Base-by-base conservation (phyloP, 228 moss, liverwort and hornwort genomes). In the Sphagnum magellanicum region DNA sequence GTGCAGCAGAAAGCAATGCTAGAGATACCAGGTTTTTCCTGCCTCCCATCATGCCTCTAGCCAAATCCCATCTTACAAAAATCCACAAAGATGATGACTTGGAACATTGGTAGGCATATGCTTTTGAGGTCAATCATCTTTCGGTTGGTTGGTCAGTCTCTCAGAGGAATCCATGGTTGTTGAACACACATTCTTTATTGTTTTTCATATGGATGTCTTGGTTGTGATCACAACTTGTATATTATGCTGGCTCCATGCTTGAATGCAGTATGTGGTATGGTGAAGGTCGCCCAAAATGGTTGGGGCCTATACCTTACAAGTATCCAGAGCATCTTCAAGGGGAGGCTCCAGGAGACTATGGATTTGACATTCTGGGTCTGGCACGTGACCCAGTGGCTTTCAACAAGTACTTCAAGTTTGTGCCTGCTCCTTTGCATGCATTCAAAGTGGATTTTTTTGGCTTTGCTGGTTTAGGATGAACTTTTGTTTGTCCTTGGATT, bases 271-370 rank as follows among this genome's bases (percentile, higher is more conserved):
- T 78, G 62, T 97, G 97, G 97, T 97, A 89, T 62, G 83, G 89
- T 52, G 82, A 83, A 75, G 69, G 70, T 7, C 84, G 97, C 16
- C 90, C 97, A 14, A 93, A 88, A 76, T 97, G 86, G 88, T 64
- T 97, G 61, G 97, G 97, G 8, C 88, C 97, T 8, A 72, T 97
- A 67, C 90, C 87, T 16, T 97, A 84, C 68, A 77, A 85, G 48
- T 97, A 97, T 79, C 97, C 97, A 61, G 81, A 82, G 59, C 74
- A 97, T 60, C 83, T 97, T 53, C 76, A 61, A 63, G 97, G 93
- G 61, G 91, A 97, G 72, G 85, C 81, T 73, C 88, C 97, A 46
- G 97, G 93, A 72, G 97, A 97, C 79, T 97, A 93, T 49, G 97
- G 97, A 51, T 97, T 91, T 67, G 97, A 97, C 74, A 50, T 91